Evolutionary conservation across 2,329 filamentous ascomycete genomes (phyloP).

Genomic region (Botrytis tulipae): DNA sequence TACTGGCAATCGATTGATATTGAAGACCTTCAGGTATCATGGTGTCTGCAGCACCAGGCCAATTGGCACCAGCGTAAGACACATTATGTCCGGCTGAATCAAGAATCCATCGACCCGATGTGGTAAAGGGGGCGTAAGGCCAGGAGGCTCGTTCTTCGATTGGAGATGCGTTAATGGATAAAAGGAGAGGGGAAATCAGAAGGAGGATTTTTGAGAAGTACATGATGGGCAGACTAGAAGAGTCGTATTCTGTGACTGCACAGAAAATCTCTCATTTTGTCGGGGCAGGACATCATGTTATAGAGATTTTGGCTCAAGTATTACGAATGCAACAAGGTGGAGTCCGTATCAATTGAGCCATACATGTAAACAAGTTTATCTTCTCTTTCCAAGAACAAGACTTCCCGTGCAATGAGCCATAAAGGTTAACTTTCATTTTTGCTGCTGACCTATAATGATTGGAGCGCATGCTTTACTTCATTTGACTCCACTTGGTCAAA

Average conservation of each 20-base stretch:
- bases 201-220: slow-evolving; percentile 4
- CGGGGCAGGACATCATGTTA: slow-evolving; percentile 1
- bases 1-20: slow-evolving; percentile 55
- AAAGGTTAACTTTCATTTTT: too few species aligned
- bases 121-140: slow-evolving; percentile 18
- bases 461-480: slow-evolving; percentile 10
- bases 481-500: not conserved
- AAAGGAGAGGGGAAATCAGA: slow-evolving; percentile 1
- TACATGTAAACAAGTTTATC: not conserved
- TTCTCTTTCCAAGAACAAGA: not conserved
- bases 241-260: not conserved
- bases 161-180: not conserved
- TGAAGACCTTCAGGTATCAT: slow-evolving; percentile 66
- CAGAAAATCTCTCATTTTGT: not conserved
- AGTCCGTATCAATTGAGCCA: not conserved
- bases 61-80: slow-evolving; percentile 57
- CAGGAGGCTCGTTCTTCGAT: slow-evolving; percentile 2
- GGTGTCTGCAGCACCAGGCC: slow-evolving; percentile 59
- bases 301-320: not conserved
- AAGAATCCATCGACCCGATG: slow-evolving; percentile 26
- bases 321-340: not conserved
- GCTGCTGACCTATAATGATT: not conserved
- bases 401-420: not conserved
- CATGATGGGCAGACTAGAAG: slow-evolving; percentile 6
- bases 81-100: slow-evolving; percentile 42